These are phyloP conservation scores for Cornus suecica DNA, from an alignment of 148 eudicot species.

Conservation along the genomic window DNA sequence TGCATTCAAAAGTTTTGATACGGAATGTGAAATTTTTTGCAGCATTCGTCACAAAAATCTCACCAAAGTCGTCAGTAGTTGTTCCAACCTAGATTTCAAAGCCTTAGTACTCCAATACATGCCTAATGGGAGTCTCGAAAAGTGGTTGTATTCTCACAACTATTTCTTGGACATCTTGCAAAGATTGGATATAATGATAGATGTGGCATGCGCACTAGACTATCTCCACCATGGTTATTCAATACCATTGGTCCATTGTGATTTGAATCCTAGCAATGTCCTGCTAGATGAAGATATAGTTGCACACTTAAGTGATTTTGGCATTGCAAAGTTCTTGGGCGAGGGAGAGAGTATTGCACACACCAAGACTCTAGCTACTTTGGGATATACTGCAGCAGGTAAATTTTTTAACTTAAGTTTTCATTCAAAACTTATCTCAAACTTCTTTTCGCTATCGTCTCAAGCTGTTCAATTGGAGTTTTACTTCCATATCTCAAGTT, in stretches of 20 bases:
- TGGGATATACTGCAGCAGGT: constrained; percentile 14
- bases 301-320: constrained; percentile 12
- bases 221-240: constrained; percentile 20
- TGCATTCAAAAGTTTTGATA: constrained; percentile 11
- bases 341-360: background rate
- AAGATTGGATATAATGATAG: constrained; percentile 18
- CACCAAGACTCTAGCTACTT: constrained; percentile 6
- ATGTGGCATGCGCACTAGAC: constrained; percentile 20
- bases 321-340: constrained; percentile 7
- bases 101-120: constrained; percentile 20
- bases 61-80: constrained; percentile 16
- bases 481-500: too few species aligned
- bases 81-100: constrained; percentile 17
- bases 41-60: constrained; percentile 23
- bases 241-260: constrained; percentile 21
- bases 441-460: background rate
- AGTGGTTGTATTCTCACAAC: constrained; percentile 15
- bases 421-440: background rate
- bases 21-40: constrained; percentile 17
- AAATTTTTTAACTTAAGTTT: background rate
- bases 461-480: background rate
- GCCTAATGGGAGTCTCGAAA: constrained; percentile 23
- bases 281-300: constrained; percentile 11
- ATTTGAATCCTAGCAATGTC: constrained; percentile 11
- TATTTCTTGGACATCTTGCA: constrained; percentile 8